Conservation (phyloP, 2,329 filamentous ascomycete species). For the Epichloe sp. region DNA sequence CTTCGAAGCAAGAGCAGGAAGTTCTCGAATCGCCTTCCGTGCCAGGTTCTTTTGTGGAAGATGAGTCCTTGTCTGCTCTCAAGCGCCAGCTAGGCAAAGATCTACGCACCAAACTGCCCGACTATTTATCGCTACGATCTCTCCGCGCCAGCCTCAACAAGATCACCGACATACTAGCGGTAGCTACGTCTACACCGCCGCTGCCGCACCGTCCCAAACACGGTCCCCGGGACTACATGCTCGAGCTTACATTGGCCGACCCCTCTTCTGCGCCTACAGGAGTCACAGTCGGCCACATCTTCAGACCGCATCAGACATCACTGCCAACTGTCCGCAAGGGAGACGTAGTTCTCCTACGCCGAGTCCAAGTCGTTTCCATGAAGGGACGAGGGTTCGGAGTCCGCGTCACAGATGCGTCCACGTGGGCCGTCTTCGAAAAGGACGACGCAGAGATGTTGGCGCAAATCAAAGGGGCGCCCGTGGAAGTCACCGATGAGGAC, state of each 20-base stretch:
- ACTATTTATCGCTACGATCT: constrained; percentile 38
- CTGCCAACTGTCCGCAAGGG: constrained; percentile 42
- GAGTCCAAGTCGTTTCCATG: constrained; percentile 40
- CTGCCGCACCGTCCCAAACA: constrained; percentile 41
- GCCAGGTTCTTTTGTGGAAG: constrained; percentile 11
- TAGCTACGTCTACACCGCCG: constrained; percentile 37
- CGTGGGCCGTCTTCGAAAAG: constrained; percentile 49
- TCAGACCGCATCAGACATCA: constrained; percentile 42
- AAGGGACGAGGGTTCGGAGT: constrained; percentile 43
- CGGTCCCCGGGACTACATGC: constrained; percentile 45
- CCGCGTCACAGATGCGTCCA: constrained; percentile 38
- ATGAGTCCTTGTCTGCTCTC: constrained; percentile 20
- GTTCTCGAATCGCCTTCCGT: constrained; percentile 16
- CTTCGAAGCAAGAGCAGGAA: constrained; percentile 6
- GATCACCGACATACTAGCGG: constrained; percentile 39
- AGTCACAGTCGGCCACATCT: constrained; percentile 43
- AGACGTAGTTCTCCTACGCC: constrained; percentile 44
- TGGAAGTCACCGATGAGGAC: constrained; percentile 41
- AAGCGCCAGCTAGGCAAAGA: constrained; percentile 33
- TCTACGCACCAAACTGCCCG: constrained; percentile 36
- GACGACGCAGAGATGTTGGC: constrained; percentile 25
- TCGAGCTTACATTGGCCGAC: constrained; percentile 45
- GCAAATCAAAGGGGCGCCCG: constrained; percentile 46
- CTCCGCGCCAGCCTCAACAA: constrained; percentile 37
- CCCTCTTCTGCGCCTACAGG: constrained; percentile 34